Evolutionary conservation across 345 rosid genomes (phyloP), one percentile per base, ranked within the genome.

Genomic region (Aquilaria malaccensis): DNA sequence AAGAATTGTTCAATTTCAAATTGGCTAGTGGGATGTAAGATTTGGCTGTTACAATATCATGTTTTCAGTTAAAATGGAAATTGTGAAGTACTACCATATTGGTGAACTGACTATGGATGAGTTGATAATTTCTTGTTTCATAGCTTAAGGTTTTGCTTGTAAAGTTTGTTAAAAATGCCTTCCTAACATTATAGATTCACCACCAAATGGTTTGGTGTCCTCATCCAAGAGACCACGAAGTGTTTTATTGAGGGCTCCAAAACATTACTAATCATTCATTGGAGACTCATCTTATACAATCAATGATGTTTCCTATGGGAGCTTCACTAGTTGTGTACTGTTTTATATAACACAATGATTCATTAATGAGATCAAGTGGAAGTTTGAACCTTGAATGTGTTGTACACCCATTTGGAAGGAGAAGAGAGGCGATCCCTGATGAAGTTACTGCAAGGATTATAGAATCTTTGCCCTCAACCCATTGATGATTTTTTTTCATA

Each of bases 381-480:
- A 63, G 43, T n/a, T 6, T 3, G 43, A 63, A 53, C 6, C 66
- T 65, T 11, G 49, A 65, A 57, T 57, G 48, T 12, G 32, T 29
- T 30, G 31, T 56, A 11, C 56, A 10, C 2, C 62, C 37, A 48
- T 29, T 22, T 0, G 50, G 55, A 9, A 65, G 15, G 10, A 65
- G n/a, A 2, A 65, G 12, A 6, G 41, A 45, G 9, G 48, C 14
- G 3, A 65, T 65, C 6, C 50, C 33, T 2, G 33, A 65, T 0
- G 50, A 56, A 0, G 62, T 62, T 7, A 49, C 62, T 10, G 49
- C 48, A 6, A 65, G 13, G 1, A 33, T 11, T 9, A 57, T 32
- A 3, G 14, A 13, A 2, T 50, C 56, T 65, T 22, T 2, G 49
- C 56, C 32, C 43, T 3, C 10, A 57, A 30, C 12, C 30, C 1